phyloP scores from a whole-genome alignment of 2,329 filamentous ascomycete species.

The Zopfia rhizophila region DNA sequence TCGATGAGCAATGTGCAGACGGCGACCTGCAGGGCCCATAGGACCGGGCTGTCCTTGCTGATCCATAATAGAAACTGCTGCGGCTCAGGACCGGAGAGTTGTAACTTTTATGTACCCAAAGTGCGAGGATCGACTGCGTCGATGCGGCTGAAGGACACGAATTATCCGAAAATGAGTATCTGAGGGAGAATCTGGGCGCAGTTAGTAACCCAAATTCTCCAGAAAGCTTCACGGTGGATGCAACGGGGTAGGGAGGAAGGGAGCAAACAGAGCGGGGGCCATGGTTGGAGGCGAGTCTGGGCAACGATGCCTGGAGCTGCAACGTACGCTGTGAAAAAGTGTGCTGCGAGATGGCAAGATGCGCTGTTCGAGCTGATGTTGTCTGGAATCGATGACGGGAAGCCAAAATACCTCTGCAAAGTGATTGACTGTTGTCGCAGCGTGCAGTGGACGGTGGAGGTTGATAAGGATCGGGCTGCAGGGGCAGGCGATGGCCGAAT shows the following conservation, averaged over 20 bases:
- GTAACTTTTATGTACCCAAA: constrained; percentile 32
- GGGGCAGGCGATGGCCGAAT: constrained; percentile 42
- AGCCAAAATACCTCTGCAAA: constrained; percentile 39
- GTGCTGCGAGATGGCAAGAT: constrained; percentile 28
- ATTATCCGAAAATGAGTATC: constrained; percentile 30
- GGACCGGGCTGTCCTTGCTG: constrained; percentile 64
- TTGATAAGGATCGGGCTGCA: constrained; percentile 51
- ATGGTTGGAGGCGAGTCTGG: constrained; percentile 21
- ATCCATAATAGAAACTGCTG: constrained; percentile 52
- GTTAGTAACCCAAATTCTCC: constrained; percentile 29
- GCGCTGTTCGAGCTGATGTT: constrained; percentile 39
- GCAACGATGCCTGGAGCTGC: constrained; percentile 38
- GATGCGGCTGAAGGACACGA: constrained; percentile 34
- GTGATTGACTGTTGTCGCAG: constrained; percentile 38
- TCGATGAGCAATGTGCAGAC: constrained; percentile 96
- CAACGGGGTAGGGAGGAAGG: constrained; percentile 18
- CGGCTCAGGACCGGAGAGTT: constrained; percentile 34
- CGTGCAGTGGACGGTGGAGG: constrained; percentile 19
- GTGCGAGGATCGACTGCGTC: constrained; percentile 35
- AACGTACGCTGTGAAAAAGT: constrained; percentile 35
- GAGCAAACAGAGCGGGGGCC: constrained; percentile 24
- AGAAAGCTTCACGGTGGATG: constrained; percentile 3
- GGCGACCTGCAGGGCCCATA: constrained; percentile 81
- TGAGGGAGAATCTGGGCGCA: constrained; percentile 34
- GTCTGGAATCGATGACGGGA: constrained; percentile 40